phyloP scores from a whole-genome alignment of 2,329 filamentous ascomycete genomes.

The Scytalidium lignicola region DNA sequence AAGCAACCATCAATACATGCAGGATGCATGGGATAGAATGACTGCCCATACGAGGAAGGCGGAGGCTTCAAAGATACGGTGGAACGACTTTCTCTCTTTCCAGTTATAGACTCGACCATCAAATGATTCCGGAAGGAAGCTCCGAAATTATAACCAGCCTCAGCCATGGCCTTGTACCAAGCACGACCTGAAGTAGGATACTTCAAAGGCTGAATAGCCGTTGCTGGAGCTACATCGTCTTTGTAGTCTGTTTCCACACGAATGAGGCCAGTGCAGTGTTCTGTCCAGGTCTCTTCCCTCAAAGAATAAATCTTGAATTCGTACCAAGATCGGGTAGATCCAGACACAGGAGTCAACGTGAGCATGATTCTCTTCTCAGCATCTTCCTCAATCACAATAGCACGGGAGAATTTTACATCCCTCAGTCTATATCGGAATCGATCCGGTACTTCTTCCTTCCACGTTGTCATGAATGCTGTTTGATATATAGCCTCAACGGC shows the following conservation, averaged over 20 bases:
- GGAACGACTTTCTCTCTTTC: constrained; percentile 11
- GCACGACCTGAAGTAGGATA: background rate
- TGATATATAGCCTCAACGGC: constrained; percentile 16
- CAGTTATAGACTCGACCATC: constrained; percentile 12
- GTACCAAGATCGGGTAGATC: too few species aligned
- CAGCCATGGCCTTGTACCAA: constrained; percentile 12
- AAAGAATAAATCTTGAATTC: constrained; percentile 23
- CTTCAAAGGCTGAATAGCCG: constrained; percentile 1
- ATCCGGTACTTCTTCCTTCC: constrained; percentile 2
- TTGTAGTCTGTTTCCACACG: constrained; percentile 1
- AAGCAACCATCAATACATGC: constrained; percentile 26
- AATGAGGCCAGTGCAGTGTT: constrained; percentile 21
- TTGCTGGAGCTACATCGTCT: background rate
- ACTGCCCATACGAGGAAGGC: constrained; percentile 22
- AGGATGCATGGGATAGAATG: constrained; percentile 29
- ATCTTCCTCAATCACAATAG: constrained; percentile 18
- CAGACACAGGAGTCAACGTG: too few species aligned
- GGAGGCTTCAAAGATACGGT: constrained; percentile 14
- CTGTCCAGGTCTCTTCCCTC: constrained; percentile 16
- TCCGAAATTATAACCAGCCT: constrained; percentile 12
- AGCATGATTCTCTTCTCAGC: background rate
- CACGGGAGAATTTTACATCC: constrained; percentile 12
- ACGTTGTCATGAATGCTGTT: constrained; percentile 1
- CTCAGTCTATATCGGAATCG: constrained; percentile 11
- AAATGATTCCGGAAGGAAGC: constrained; percentile 11